Evolutionary conservation across 805 yeast species (phyloP), one percentile per base, ranked within the genome.

Genomic region (Teunomyces gatunensis): DNA sequence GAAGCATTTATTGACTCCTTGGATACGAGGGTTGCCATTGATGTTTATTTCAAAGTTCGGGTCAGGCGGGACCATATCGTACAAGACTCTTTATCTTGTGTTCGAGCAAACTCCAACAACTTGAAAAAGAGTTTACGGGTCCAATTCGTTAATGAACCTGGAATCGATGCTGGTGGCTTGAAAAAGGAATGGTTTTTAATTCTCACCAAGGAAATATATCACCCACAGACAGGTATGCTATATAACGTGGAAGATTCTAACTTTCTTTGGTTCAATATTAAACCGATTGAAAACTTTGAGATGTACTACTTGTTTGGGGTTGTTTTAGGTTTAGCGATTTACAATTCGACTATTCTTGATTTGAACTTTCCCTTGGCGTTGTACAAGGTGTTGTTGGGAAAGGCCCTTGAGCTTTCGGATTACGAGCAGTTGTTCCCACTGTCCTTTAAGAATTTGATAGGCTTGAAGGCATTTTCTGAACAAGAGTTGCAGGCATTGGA

Each of bases 101-200:
- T 86, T 30, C 78, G 82, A 54, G 65, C 73, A 3, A 81, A 81
- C 55, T 74, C 71, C 36, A 62, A 64, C 9, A 88, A 87, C 57
- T 71, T 90, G 48, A 82, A 85, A 56, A 90, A 91, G 59, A 79
- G 89, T 1, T 65, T 92, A 27, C 77, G 81, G 51, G 85, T 94
- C 6, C 91, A 87, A 56, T 92, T 94, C 63, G 69, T 85, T 3
- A 84, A 84, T 49, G 99, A 92, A 60, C 95, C 91, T 0, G 99
- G 98, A 0, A 79, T 92, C 18, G 99, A 92, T 69, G 97, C 90
- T 0, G 98, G 99, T 2, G 99, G 99, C 0, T 74, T 92, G 49
- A 81, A 85, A 57, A 91, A 90, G 59, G 99, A 92, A 59, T 92
- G 99, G 99, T 91, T 94, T 64, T 71, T 82, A 42, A 66, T 91